Evolutionary conservation across 768 basidiomycete genomes (phyloP), one percentile per base, ranked within the genome.

Genomic region (Tulasnella sp.): DNA sequence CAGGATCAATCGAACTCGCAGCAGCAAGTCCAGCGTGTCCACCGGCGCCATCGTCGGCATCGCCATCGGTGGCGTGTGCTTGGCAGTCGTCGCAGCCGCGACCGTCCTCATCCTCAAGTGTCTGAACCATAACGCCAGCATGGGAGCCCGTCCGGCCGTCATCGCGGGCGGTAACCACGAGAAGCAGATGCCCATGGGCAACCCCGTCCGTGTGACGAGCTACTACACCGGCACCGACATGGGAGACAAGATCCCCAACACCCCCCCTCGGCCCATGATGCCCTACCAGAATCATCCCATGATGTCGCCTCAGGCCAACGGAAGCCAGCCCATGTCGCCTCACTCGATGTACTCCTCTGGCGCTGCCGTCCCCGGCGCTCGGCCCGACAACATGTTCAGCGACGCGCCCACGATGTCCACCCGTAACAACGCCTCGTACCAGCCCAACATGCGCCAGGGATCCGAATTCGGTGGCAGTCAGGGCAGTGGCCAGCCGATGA

Each of bases 31-130:
- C 24, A 44, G 3, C 16, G 54, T 46, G 41, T 58, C 31, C 48
- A 50, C 80, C 28, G 80, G 50, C 40, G 46, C 80, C 75, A 41
- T 82, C 81, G 54, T 80, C 72, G 44, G 41, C 3, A 18, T 69
- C 42, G 76, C 75, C 64, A 75, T 72, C 48, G 79, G 74, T 54
- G 16, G 79, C 34, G 34, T 34, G n/a, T 8, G 48, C 54, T 31
- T 78, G 60, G 37, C 77, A 76, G 2, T 69, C 64, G 44, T 82
- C 75, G 24, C 14, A 58, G 37, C 41, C 18, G n/a, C 64, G 41
- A n/a, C 42, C 42, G 46, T 80, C 80, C 40, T 76, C 72, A 42
- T 75, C 44, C 41, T 41, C 8, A 79, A 54, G 8, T 41, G 60
- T 60, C 50, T 78, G 1, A 48, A 78, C 40, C 72, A 78, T 60